Percentiles rank a stretch among this genome's conserved stretches.
Evolutionary conservation across 202 grass and related monocot species (phyloP).

Genomic region (Bolboschoenoplectus hybrid): DNA sequence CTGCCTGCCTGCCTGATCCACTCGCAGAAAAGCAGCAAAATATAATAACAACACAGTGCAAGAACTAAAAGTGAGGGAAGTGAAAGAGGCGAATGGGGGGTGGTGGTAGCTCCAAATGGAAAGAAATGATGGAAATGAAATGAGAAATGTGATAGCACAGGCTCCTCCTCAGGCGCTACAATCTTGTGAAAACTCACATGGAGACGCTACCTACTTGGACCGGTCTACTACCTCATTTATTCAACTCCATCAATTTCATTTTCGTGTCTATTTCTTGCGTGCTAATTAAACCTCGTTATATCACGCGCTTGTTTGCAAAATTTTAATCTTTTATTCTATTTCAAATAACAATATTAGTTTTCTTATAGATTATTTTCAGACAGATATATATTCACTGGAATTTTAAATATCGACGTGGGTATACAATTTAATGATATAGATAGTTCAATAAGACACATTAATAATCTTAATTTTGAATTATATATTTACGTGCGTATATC

Average conservation of each 20-base stretch:
- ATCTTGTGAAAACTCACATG: slow-evolving; percentile 45
- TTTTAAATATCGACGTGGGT: no score
- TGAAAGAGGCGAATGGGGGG: not conserved
- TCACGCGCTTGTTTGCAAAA: not conserved
- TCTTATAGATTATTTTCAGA: no score
- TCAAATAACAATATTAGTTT: no score
- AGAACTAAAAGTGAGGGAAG: slow-evolving; percentile 22
- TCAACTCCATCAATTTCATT: not conserved
- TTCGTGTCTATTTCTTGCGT: not conserved
- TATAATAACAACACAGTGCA: slow-evolving; percentile 9
- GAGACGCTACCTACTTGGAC: slow-evolving; percentile 40
- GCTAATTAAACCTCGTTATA: not conserved
- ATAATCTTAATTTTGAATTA: no score
- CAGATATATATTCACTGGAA: no score
- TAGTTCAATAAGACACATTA: no score
- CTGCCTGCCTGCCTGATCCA: slow-evolving; percentile 19
- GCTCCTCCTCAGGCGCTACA: slow-evolving; percentile 36
- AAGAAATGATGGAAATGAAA: slow-evolving; percentile 37
- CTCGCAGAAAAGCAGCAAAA: not conserved
- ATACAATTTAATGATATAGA: no score
- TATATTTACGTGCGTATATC: no score
- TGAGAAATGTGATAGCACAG: slow-evolving; percentile 41
- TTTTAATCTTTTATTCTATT: not conserved
- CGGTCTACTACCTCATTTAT: slow-evolving; percentile 41
- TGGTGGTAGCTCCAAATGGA: slow-evolving; percentile 23